phyloP scores from a whole-genome alignment of 1,139 yeast genomes.

The Zygosaccharomyces pseudobailii region DNA sequence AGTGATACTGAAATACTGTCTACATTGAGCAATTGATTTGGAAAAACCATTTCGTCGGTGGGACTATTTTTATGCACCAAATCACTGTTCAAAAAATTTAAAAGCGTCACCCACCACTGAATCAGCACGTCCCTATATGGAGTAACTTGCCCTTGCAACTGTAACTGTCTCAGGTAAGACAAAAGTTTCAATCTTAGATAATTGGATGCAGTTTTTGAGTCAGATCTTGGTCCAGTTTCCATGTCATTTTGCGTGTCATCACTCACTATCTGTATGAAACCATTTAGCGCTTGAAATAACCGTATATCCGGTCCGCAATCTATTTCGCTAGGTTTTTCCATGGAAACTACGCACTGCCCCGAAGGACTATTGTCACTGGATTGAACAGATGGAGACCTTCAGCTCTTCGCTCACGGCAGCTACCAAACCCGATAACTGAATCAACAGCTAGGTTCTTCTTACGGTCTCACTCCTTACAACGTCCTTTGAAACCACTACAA shows the following conservation, averaged over 20 bases:
- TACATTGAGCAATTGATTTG: constrained; percentile 9
- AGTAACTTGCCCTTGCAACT: constrained; percentile 4
- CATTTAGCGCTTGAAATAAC: constrained; percentile 25
- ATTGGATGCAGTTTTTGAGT: constrained; percentile 15
- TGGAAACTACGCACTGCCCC: background rate
- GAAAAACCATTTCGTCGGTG: constrained; percentile 1
- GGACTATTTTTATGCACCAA: constrained; percentile 3
- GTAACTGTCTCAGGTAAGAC: constrained; percentile 20
- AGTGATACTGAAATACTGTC: constrained; percentile 25
- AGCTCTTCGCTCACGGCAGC: background rate
- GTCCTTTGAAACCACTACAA: no score
- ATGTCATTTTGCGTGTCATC: constrained; percentile 7
- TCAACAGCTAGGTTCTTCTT: background rate
- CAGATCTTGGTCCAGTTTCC: constrained; percentile 3
- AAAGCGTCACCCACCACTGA: constrained; percentile 34
- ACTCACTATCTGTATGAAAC: constrained; percentile 23
- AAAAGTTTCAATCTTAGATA: constrained; percentile 25
- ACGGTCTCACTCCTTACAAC: background rate
- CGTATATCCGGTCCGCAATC: constrained; percentile 12
- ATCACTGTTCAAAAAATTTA: constrained; percentile 26
- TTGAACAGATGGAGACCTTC: background rate
- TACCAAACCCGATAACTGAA: background rate
- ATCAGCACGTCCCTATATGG: constrained; percentile 19
- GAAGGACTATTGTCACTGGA: background rate
- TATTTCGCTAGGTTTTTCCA: background rate